These are phyloP conservation scores for Anthracocystis walkeri DNA, from an alignment of 1,284 basidiomycete species.

Conservation along the genomic window DNA sequence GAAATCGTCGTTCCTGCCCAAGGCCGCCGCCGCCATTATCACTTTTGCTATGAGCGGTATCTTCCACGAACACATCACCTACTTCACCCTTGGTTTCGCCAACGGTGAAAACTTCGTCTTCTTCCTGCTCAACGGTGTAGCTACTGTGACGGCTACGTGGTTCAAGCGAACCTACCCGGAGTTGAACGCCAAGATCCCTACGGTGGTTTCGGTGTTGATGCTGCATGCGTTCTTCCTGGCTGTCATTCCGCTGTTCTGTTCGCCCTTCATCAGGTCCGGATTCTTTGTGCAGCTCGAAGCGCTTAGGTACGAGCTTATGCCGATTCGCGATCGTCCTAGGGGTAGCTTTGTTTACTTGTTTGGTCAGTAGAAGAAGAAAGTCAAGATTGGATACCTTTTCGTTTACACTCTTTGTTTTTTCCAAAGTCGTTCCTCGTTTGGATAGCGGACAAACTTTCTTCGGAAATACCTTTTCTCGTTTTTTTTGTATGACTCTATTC, in stretches of 20 bases:
- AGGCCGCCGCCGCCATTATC: slow-evolving; percentile 59
- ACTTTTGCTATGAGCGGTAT: slow-evolving; percentile 66
- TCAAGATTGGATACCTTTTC: neutral
- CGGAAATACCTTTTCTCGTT: neutral
- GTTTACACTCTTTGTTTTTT: neutral
- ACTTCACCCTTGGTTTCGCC: slow-evolving; percentile 60
- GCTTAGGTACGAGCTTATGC: slow-evolving; percentile 60
- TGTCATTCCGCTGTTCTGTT: slow-evolving; percentile 64
- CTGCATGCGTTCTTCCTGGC: slow-evolving; percentile 58
- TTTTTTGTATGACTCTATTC: neutral
- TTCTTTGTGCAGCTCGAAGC: slow-evolving; percentile 66
- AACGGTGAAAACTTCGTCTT: slow-evolving; percentile 67
- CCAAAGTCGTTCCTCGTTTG: neutral
- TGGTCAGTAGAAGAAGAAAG: slow-evolving; percentile 32
- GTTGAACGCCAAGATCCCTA: slow-evolving; percentile 60
- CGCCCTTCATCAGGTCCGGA: slow-evolving; percentile 59
- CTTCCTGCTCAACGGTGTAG: slow-evolving; percentile 65
- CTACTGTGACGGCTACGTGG: slow-evolving; percentile 62
- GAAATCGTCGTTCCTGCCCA: slow-evolving; percentile 56
- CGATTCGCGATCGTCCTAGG: slow-evolving; percentile 37
- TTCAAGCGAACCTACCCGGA: slow-evolving; percentile 60
- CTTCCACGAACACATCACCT: slow-evolving; percentile 68
- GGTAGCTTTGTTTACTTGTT: slow-evolving; percentile 65
- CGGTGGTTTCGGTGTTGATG: slow-evolving; percentile 52
- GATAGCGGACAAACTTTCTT: neutral